These are phyloP conservation scores for Condylostoma magnum DNA, from an alignment of 169 alveolate species.

Conservation along the genomic window DNA sequence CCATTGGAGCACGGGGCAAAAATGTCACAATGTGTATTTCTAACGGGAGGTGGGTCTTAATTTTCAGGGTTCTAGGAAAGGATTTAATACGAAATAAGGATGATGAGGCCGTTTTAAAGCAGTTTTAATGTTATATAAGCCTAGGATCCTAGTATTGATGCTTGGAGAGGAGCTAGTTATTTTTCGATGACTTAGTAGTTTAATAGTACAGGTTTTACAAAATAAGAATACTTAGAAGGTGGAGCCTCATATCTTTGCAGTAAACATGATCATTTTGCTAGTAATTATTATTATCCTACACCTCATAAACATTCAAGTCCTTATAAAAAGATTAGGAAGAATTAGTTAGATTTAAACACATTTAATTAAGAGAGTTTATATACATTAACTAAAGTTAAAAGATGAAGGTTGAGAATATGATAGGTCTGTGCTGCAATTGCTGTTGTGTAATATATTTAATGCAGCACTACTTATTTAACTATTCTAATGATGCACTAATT, in stretches of 20 bases:
- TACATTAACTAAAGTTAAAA: too few species aligned
- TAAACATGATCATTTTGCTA: not conserved
- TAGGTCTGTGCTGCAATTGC: too few species aligned
- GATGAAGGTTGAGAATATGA: too few species aligned
- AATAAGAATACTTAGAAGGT: conserved; percentile 54
- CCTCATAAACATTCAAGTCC: conserved; percentile 5
- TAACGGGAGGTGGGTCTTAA: conserved; percentile 69
- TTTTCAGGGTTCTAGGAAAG: conserved; percentile 61
- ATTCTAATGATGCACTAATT: too few species aligned
- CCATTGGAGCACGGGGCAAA: conserved; percentile 24
- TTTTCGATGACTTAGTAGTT: conserved; percentile 31
- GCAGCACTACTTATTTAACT: too few species aligned
- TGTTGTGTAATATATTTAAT: too few species aligned
- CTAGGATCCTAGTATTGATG: conserved; percentile 59
- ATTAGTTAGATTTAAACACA: too few species aligned
- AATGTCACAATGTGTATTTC: conserved; percentile 46
- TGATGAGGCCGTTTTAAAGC: conserved; percentile 46
- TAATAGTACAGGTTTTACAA: conserved; percentile 28
- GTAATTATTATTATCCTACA: not conserved
- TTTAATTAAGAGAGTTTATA: too few species aligned
- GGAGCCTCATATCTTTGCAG: conserved; percentile 40
- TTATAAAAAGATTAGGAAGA: not conserved
- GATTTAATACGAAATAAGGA: conserved; percentile 54
- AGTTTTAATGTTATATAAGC: conserved; percentile 53
- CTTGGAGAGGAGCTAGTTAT: conserved; percentile 76